Percentiles rank a stretch among this genome's conserved stretches.
These are phyloP conservation scores for Paspalum vaginatum DNA, from an alignment of 176 grass and related monocot genomes.

Conservation along the genomic window DNA sequence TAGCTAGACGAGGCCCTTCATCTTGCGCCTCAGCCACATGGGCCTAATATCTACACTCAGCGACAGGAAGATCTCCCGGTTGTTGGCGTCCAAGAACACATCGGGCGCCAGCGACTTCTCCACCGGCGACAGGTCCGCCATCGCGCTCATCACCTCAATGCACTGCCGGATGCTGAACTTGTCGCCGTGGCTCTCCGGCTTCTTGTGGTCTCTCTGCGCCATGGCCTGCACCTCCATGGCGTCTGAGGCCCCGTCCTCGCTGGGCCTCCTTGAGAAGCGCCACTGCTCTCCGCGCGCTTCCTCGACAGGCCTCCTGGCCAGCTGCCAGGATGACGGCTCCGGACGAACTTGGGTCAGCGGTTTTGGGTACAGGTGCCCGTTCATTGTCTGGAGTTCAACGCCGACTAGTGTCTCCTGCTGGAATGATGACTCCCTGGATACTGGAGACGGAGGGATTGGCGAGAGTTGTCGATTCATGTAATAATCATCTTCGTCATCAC, in stretches of 20 bases:
- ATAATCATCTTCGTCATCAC: conserved; percentile 67
- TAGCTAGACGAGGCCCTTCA: conserved; percentile 63
- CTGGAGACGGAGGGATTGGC: conserved; percentile 53
- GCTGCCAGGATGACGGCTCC: conserved; percentile 42
- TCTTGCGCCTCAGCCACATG: conserved; percentile 70
- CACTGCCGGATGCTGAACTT: conserved; percentile 56
- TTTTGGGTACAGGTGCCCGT: conserved; percentile 61
- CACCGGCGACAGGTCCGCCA: conserved; percentile 47
- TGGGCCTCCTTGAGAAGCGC: conserved; percentile 48
- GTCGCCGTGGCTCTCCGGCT: conserved; percentile 19
- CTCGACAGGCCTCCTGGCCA: conserved; percentile 42
- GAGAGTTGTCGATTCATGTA: conserved; percentile 58
- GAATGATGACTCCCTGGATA: conserved; percentile 72
- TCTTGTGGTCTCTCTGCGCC: conserved; percentile 44
- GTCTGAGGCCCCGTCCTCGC: conserved; percentile 48
- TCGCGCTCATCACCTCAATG: conserved; percentile 63
- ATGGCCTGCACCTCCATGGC: conserved; percentile 41
- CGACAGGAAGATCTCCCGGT: conserved; percentile 68
- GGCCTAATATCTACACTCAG: conserved; percentile 59
- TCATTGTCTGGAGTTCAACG: conserved; percentile 53
- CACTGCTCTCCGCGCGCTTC: conserved; percentile 52
- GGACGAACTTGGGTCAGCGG: conserved; percentile 58
- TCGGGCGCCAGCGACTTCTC: conserved; percentile 67
- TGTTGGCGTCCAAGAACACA: conserved; percentile 55
- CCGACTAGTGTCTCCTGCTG: conserved; percentile 59